Conservation (phyloP, 2,329 filamentous ascomycete genomes). For the Cyclaneusma minus region DNA sequence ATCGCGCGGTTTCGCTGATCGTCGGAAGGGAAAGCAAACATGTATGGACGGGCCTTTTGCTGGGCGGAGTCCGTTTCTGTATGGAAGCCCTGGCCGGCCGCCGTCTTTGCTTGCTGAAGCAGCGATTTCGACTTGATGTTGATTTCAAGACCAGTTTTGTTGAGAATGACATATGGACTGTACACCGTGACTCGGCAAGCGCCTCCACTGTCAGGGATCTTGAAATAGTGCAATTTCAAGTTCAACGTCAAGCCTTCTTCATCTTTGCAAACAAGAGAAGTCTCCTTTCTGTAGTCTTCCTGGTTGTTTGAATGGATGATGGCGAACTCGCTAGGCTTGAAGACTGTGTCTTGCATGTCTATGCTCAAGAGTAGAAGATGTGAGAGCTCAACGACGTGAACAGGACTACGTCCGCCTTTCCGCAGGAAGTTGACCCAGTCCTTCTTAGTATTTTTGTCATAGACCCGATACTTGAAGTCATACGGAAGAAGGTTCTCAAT, state of each 20-base stretch:
- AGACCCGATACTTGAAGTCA: conserved; percentile 98
- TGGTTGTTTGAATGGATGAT: conserved; percentile 86
- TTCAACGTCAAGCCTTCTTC: conserved; percentile 64
- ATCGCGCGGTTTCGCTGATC: conserved; percentile 85
- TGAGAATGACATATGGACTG: conserved; percentile 86
- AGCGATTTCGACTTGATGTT: conserved; percentile 81
- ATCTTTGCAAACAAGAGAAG: conserved; percentile 67
- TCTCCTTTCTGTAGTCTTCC: conserved; percentile 79
- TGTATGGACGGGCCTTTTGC: conserved; percentile 72
- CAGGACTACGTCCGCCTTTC: conserved; percentile 91
- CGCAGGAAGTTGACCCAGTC: conserved; percentile 98
- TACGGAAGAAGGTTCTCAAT: conserved; percentile 90
- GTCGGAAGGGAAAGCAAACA: conserved; percentile 86
- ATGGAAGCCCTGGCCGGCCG: conserved; percentile 62
- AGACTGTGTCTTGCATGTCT: conserved; percentile 91
- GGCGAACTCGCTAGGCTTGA: conserved; percentile 89
- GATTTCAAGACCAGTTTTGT: conserved; percentile 84
- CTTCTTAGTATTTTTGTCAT: conserved; percentile 96
- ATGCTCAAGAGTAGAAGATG: conserved; percentile 85
- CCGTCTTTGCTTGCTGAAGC: conserved; percentile 65
- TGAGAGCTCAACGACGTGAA: conserved; percentile 91
- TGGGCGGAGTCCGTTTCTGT: conserved; percentile 34
- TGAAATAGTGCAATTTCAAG: conserved; percentile 80
- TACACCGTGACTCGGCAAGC: conserved; percentile 94
- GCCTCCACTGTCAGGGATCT: conserved; percentile 78